Evolutionary conservation across 1,139 yeast species (phyloP).

Genomic region (Kurtzmaniella quercitrusa): DNA sequence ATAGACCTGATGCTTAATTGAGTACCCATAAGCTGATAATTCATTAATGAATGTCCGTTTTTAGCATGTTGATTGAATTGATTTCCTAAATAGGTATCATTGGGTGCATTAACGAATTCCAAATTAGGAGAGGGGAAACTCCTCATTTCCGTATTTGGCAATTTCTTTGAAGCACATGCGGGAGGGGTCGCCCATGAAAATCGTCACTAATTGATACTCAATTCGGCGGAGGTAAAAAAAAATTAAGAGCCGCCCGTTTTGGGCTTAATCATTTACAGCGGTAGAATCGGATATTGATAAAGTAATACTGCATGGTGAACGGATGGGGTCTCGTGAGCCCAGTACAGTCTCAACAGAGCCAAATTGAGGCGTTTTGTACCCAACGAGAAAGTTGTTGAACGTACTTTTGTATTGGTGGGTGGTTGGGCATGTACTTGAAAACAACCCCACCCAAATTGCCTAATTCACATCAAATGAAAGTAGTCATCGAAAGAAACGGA

Average conservation of each 20-base stretch:
- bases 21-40: not conserved
- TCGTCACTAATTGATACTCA: not conserved
- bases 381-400: not conserved
- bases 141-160: slow-evolving; percentile 6
- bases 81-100: slow-evolving; percentile 7
- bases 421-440: too few relatives aligned
- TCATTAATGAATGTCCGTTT: not conserved
- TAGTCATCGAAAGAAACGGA: not conserved
- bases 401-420: too few relatives aligned
- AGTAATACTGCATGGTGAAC: not conserved
- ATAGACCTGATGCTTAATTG: not conserved
- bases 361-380: not conserved
- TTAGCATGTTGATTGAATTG: slow-evolving; percentile 1
- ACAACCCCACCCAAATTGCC: too few relatives aligned
- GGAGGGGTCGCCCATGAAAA: slow-evolving; percentile 5
- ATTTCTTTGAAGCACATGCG: slow-evolving; percentile 7
- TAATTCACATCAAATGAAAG: not conserved
- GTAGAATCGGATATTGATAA: not conserved
- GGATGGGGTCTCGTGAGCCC: not conserved
- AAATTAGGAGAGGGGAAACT: slow-evolving; percentile 6
- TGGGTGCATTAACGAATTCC: slow-evolving; percentile 6
- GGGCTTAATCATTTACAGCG: not conserved
- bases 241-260: not conserved
- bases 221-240: not conserved
- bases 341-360: not conserved